These are phyloP conservation scores for Guadua angustifolia DNA, from an alignment of 176 grass and related monocot genomes.

Conservation along the genomic window DNA sequence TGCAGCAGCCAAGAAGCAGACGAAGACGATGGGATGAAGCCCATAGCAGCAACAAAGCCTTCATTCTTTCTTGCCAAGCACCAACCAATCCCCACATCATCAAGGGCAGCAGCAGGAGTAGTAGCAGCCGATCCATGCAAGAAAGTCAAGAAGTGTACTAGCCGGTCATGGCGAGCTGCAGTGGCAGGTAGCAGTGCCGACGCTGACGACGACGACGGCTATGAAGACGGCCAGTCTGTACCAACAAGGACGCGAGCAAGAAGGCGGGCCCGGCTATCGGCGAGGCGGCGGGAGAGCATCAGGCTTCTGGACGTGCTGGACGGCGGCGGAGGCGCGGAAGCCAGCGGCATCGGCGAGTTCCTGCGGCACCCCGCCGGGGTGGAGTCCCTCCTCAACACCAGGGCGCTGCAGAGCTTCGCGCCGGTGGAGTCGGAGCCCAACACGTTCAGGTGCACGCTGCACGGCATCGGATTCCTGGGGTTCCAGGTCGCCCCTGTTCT, in stretches of 20 bases:
- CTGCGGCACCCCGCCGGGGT: slow-evolving; percentile 67
- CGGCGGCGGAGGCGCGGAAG: not conserved
- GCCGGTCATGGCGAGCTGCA: slow-evolving; percentile 36
- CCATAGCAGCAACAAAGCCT: slow-evolving; percentile 22
- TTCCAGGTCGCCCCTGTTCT: slow-evolving; percentile 83
- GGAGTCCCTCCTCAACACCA: slow-evolving; percentile 79
- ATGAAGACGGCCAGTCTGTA: not conserved
- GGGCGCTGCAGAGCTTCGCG: slow-evolving; percentile 70
- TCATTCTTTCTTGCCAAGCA: slow-evolving; percentile 1
- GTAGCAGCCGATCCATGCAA: slow-evolving; percentile 25
- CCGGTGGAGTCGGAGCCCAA: slow-evolving; percentile 26
- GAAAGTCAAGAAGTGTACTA: not conserved
- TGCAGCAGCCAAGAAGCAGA: slow-evolving; percentile 20
- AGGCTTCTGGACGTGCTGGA: slow-evolving; percentile 46
- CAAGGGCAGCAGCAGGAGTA: not conserved
- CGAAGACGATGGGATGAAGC: slow-evolving; percentile 53
- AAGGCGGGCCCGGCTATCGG: slow-evolving; percentile 46
- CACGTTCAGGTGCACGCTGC: slow-evolving; percentile 69
- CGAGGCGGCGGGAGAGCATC: slow-evolving; percentile 51
- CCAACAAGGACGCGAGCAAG: not conserved
- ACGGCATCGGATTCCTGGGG: slow-evolving; percentile 65
- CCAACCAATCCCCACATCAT: not conserved
- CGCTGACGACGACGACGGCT: not conserved
- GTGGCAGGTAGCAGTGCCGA: slow-evolving; percentile 16
- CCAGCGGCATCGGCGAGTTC: slow-evolving; percentile 57